A percentile compares a stretch with the other conserved stretches of the same genome.
These are phyloP conservation scores for Moringa oleifera DNA, from an alignment of 345 rosid species.

Conservation along the genomic window DNA sequence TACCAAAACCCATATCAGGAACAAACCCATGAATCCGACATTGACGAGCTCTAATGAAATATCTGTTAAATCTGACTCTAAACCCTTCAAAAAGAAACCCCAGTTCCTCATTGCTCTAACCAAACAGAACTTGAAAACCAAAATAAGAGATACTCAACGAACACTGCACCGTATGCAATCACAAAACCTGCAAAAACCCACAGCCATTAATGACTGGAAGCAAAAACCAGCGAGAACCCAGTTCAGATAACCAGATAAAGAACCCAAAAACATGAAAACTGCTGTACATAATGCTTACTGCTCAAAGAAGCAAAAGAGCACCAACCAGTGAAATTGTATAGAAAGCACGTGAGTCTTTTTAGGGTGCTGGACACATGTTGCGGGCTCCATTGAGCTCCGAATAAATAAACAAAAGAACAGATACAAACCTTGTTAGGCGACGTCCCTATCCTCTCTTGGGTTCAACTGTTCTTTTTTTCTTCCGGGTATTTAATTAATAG, in stretches of 20 bases:
- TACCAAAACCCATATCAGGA: conserved; percentile 23
- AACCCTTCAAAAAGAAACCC: neutral
- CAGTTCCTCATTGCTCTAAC: neutral
- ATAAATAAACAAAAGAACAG: neutral
- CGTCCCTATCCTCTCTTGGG: too few relatives aligned
- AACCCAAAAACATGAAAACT: neutral
- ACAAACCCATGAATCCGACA: conserved; percentile 22
- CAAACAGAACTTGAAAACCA: neutral
- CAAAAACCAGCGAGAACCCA: conserved; percentile 14
- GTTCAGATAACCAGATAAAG: conserved; percentile 6
- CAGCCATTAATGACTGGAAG: too few relatives aligned
- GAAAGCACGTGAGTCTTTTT: conserved; percentile 12
- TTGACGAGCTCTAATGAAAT: conserved; percentile 17
- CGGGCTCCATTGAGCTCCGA: conserved; percentile 2
- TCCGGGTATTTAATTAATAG: too few relatives aligned
- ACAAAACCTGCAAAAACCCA: conserved; percentile 5
- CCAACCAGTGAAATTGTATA: neutral
- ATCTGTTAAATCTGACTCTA: too few relatives aligned
- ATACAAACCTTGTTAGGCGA: neutral
- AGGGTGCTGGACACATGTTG: conserved; percentile 2
- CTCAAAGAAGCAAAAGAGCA: neutral
- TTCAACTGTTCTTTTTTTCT: too few relatives aligned
- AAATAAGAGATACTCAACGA: neutral
- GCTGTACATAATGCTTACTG: too few relatives aligned
- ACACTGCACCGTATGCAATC: too few relatives aligned